These are phyloP conservation scores for Talaromyces marneffei DNA, from an alignment of 2,329 filamentous ascomycete genomes.

Conservation along the genomic window DNA sequence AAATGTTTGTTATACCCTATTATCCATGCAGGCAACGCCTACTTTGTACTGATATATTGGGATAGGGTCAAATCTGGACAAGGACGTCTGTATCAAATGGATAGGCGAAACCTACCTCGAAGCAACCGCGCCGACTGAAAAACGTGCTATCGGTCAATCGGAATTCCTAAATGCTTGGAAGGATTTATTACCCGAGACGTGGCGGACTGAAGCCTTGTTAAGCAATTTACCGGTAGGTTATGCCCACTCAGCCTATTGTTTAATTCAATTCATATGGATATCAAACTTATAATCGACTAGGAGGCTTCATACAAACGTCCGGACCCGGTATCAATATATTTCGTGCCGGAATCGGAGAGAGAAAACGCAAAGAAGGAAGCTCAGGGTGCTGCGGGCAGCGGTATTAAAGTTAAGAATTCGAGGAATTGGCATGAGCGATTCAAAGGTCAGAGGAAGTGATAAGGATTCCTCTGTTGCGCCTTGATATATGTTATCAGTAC, in stretches of 20 bases:
- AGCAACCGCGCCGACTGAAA: slow-evolving; percentile 28
- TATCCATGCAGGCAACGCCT: not conserved
- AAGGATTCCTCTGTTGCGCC: slow-evolving; percentile 12
- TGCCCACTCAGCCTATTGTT: not conserved
- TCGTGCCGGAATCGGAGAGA: slow-evolving; percentile 27
- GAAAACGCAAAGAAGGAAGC: slow-evolving; percentile 24
- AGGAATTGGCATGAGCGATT: slow-evolving; percentile 43
- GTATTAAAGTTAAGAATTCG: slow-evolving; percentile 28
- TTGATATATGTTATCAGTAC: not conserved
- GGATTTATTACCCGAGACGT: slow-evolving; percentile 39
- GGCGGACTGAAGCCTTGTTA: slow-evolving; percentile 32
- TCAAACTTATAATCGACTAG: not conserved
- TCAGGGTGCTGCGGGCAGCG: slow-evolving; percentile 18
- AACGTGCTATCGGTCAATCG: slow-evolving; percentile 26
- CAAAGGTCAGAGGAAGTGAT: slow-evolving; percentile 31
- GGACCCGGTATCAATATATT: slow-evolving; percentile 34
- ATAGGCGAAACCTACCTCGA: slow-evolving; percentile 38
- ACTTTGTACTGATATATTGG: not conserved
- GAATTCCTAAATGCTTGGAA: slow-evolving; percentile 38
- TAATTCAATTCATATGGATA: not conserved
- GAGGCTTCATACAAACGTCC: slow-evolving; percentile 29
- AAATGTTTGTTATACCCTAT: slow-evolving; percentile 30
- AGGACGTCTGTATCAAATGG: slow-evolving; percentile 29
- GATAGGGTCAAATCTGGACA: slow-evolving; percentile 38
- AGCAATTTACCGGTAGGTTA: slow-evolving; percentile 29